Base-by-base conservation (phyloP, 495 filamentous ascomycete genomes). In the Alectoria sarmentosa region DNA sequence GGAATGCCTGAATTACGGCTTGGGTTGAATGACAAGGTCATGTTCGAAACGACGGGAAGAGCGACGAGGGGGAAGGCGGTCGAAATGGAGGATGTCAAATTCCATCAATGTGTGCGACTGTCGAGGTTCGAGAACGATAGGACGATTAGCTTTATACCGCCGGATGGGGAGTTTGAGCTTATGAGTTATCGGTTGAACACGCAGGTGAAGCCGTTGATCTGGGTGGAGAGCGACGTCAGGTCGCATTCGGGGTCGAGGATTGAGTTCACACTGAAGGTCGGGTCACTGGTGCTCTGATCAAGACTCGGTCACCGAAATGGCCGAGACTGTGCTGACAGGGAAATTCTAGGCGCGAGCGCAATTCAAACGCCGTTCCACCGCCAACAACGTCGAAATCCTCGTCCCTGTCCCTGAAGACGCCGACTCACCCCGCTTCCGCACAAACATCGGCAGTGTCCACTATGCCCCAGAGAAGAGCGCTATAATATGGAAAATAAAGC, bases 401-500 rank as follows among this genome's bases (percentile, higher is more conserved):
- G 92, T 99, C 23, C 95, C 95, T 9, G 95, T 99, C 15, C 95
- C 95, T 37, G 94, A 98, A 70, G 95, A 99, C 72, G 95, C 95
- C 64, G 94, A 98, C 75, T 91, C 89, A 3, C 95, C 95, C 14
- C 86, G 95, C 57, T 99, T 99, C 83, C 87, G 95, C 56, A 98
- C 95, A 23, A 98, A 97, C 74, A 93, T 99, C 68, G 95, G 95
- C 36, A 88, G 86, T 28, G 95, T 99, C n/a, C 94, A 98, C 76
- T 99, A 99, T 74, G 93, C 93, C 15, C 95, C 95, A 11, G 95
- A 99, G 75, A 91, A 96, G 71, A 93, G 90, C 49, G 92, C 95
- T 39, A 99, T 99, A 66, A 86, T 99, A 66, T 99, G 95, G 95
- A 98, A 98, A 82, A 99, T 99, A 79, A 99, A 99, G 82, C 95